Conservation (phyloP, 257 asterid genomes). For the Penstemon davidsonii region DNA sequence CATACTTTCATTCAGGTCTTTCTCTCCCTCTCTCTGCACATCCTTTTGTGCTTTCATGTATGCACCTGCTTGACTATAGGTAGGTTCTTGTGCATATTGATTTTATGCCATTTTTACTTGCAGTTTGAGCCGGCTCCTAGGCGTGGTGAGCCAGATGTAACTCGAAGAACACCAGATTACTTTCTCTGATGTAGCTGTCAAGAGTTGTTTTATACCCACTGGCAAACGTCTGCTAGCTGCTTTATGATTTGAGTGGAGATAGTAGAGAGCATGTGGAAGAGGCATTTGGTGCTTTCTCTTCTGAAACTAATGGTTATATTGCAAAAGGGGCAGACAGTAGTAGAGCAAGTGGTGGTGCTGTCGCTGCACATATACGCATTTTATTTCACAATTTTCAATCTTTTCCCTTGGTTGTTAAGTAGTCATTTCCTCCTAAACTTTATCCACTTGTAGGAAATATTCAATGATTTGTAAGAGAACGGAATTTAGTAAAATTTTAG, state of each 20-base stretch:
- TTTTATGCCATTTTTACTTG: slow-evolving; percentile 2
- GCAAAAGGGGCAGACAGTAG: too few species aligned
- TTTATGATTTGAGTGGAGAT: slow-evolving; percentile 33
- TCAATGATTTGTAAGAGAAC: too few species aligned
- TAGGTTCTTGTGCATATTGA: neutral
- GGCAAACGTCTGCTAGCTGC: slow-evolving; percentile 35
- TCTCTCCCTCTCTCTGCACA: slow-evolving; percentile 2
- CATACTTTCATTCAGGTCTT: slow-evolving; percentile 77
- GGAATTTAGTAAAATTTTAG: too few species aligned
- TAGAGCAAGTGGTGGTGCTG: too few species aligned
- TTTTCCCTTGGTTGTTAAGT: too few species aligned
- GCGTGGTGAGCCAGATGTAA: slow-evolving; percentile 85
- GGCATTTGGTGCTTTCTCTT: too few species aligned
- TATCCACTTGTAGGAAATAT: too few species aligned
- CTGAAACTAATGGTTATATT: too few species aligned
- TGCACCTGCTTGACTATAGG: neutral
- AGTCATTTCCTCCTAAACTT: too few species aligned
- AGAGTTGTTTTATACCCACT: slow-evolving; percentile 28
- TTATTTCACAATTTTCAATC: too few species aligned
- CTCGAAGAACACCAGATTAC: slow-evolving; percentile 88
- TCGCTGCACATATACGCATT: too few species aligned
- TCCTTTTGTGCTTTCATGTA: neutral
- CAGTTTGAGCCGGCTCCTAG: slow-evolving; percentile 94
- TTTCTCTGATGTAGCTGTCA: slow-evolving; percentile 52
- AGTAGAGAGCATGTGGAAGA: too few species aligned